Evolutionary conservation across 805 yeast species (phyloP), one percentile per base, ranked within the genome.

Genomic region (Clavispora carvajalis): DNA sequence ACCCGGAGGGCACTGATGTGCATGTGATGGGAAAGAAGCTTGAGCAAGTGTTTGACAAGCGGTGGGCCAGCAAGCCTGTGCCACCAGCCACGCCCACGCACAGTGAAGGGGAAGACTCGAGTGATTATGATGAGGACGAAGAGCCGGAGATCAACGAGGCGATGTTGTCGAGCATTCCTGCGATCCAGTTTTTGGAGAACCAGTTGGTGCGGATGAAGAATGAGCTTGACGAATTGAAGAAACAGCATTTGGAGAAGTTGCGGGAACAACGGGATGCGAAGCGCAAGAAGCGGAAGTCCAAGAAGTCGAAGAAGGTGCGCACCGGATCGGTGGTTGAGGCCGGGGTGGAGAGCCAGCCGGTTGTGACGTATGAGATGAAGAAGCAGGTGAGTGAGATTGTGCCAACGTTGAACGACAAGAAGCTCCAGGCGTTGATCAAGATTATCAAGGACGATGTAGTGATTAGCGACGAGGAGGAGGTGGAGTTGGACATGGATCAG

Each of bases 1-100:
- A 93, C 63, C 98, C 99, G 2, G 95, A 85, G 53, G 95, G 96
- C n/a, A 82, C 95, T 5, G 95, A 95, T 36, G 99, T 93, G 26
- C 88, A 90, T 61, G 76, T 79, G 75, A 85, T 93, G 95, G 99
- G 98, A 15, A 95, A 87, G 60, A 76, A 89, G 52, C 69, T 93
- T 41, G 97, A 93, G 63, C 82, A 81, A 21, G 76, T 85, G 3
- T 93, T 91, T 57, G 85, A 88, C 54, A 81, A 85, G 55, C 82
- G 80, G 60, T 91, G 98, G 97, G 75, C 79, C 18, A 89, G 87
- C 50, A 59, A 64, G 44, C 74, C 74, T n/a, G 52, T 66, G 22
- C 70, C 72, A 9, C 79, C 82, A 60, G 96, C 96, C 15, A 71
- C 80, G 11, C 80, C 85, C 3, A 75, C 77, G 2, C 72, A 75